These are phyloP conservation scores for Candida pseudofarinosa DNA, from an alignment of 805 yeast genomes.

Conservation along the genomic window DNA sequence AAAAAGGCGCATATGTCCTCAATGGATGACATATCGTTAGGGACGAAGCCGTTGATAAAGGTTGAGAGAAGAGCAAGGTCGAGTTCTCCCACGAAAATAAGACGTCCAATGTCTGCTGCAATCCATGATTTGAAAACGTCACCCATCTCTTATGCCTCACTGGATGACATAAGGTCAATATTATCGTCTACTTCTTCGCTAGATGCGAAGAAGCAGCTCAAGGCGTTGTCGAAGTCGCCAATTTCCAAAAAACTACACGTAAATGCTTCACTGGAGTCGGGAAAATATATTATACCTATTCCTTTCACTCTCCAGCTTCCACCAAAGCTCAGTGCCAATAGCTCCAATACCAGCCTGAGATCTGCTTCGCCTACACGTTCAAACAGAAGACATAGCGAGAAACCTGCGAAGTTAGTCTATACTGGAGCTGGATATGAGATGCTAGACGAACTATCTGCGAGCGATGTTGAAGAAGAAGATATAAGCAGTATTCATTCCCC, in stretches of 20 bases:
- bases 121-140: conserved; percentile 18
- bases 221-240: conserved; percentile 31
- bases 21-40: conserved; percentile 3
- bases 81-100: conserved; percentile 30
- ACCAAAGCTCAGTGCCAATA: conserved; percentile 33
- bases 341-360: conserved; percentile 9
- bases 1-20: background rate
- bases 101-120: conserved; percentile 20
- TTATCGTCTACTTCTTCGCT: conserved; percentile 16
- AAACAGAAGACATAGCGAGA: conserved; percentile 11
- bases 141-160: conserved; percentile 15
- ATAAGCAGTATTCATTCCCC: conserved; percentile 4
- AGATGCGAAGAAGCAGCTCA: conserved; percentile 20
- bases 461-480: conserved; percentile 15
- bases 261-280: conserved; percentile 15
- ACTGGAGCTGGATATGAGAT: conserved; percentile 37
- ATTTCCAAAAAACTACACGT: conserved; percentile 35
- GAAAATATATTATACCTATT: conserved; percentile 36
- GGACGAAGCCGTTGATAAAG: conserved; percentile 1
- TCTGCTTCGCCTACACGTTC: conserved; percentile 3
- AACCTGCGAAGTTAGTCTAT: conserved; percentile 21
- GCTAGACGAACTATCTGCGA: conserved; percentile 20
- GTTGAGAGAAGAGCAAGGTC: conserved; percentile 28
- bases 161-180: conserved; percentile 23
- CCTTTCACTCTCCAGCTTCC: conserved; percentile 41